These are phyloP conservation scores for Saccharomycopsis schoenii DNA, from an alignment of 805 yeast species.

Conservation along the genomic window DNA sequence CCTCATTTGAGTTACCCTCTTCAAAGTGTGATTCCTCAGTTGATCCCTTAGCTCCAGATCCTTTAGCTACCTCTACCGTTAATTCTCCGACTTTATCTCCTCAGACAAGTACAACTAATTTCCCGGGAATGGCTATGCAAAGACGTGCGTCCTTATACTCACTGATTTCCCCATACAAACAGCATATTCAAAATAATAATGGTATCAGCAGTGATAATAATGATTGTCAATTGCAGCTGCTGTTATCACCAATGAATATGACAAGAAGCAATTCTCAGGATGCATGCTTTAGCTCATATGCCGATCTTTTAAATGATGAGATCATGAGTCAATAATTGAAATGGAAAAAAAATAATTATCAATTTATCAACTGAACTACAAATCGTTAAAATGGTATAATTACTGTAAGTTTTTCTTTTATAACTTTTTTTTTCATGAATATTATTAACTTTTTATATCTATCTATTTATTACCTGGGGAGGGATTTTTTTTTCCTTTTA, in stretches of 20 bases:
- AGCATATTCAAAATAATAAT: too few relatives aligned
- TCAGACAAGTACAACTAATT: not conserved
- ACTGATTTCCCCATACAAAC: not conserved
- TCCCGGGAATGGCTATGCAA: not conserved
- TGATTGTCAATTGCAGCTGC: not conserved
- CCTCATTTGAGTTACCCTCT: not conserved
- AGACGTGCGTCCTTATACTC: not conserved
- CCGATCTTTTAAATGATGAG: slow-evolving; percentile 10
- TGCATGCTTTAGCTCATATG: slow-evolving; percentile 9
- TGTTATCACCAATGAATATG: not conserved
- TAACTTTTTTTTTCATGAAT: too few relatives aligned
- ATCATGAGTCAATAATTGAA: not conserved
- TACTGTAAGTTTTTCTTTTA: too few relatives aligned
- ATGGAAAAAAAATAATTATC: too few relatives aligned
- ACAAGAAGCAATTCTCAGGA: not conserved
- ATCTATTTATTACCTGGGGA: not conserved
- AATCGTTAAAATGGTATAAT: too few relatives aligned
- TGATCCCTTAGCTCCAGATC: not conserved
- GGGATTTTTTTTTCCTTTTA: too few relatives aligned
- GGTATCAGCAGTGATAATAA: not conserved
- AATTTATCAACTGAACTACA: too few relatives aligned
- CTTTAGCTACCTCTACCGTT: not conserved
- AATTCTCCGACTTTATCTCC: not conserved
- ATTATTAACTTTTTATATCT: too few relatives aligned
- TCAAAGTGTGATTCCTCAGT: not conserved